Evolutionary conservation across 2,329 filamentous ascomycete species (phyloP), one percentile per base, ranked within the genome.

Genomic region (Ophiostoma quercus): DNA sequence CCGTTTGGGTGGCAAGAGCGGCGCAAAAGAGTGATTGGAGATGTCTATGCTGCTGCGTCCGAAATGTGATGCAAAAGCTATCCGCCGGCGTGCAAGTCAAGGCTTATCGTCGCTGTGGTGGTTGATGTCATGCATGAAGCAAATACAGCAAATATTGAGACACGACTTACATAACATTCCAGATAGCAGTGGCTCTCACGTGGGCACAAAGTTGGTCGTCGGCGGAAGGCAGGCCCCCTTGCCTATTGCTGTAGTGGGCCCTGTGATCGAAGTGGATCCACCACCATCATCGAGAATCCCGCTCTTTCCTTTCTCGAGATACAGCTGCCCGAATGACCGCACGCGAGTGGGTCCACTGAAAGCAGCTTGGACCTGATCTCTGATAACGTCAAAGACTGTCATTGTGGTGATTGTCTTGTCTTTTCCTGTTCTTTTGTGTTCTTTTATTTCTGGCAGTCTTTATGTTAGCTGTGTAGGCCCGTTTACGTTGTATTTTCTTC

Each of bases 171-270:
- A 34, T 62, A 62, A 62, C 14, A 62, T 62, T 62, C 22, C 57
- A 62, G 57, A 16, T 32, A 29, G 51, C 51, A 57, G 47, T n/a
- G 51, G 57, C 57, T 70, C 69, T 68, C 69, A 70, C 69, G 69
- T 68, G 67, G 66, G 54, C 67, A 54, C 29, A 34, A 54, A 66
- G 32, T 41, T 39, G 43, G 43, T 34, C 19, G 29, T 54, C 12
- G 8, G 1, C 39, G 8, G n/a, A 47, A 47, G 60, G 14, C 32
- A 39, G 32, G 60, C n/a, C 60, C 60, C 60, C 60, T 63, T 63
- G 60, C 57, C 25, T 63, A 32, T 43, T n/a, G 51, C 68, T 60
- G 12, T 34, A 43, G 66, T 67, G 66, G 69, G 66, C 54, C 69
- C 43, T 43, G 54, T 43, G 60, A 63, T 67, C 37, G 34, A 63